These are phyloP conservation scores for Astraeus odoratus DNA, from an alignment of 768 basidiomycete species.

Conservation along the genomic window DNA sequence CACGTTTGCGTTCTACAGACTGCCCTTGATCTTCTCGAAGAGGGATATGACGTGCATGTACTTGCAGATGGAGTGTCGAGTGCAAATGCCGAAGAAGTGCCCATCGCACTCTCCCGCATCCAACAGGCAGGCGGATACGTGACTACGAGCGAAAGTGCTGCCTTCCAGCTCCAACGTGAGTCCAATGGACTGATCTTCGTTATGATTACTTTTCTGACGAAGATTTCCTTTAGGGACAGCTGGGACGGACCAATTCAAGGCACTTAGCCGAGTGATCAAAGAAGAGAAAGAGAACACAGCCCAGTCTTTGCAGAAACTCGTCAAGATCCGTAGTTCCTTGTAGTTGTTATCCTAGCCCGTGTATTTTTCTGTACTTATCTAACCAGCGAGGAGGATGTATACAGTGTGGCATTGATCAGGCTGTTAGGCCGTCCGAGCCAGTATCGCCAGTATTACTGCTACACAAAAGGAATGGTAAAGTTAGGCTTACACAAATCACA, in stretches of 20 bases:
- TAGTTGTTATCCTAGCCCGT: constrained; percentile 1
- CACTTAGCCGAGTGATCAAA: constrained; percentile 66
- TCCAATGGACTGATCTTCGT: constrained; percentile 5
- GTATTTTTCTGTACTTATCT: no score
- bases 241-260: constrained; percentile 56
- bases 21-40: constrained; percentile 55
- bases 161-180: constrained; percentile 69
- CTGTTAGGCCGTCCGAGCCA: no score
- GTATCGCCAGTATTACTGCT: no score
- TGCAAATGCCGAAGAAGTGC: constrained; percentile 73
- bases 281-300: constrained; percentile 65
- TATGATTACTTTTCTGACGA: constrained; percentile 9
- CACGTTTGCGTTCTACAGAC: constrained; percentile 90
- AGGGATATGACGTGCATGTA: constrained; percentile 51
- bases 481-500: no score
- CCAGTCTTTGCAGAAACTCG: constrained; percentile 26
- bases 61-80: constrained; percentile 83
- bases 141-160: constrained; percentile 74
- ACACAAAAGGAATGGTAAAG: no score
- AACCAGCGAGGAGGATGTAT: no score
- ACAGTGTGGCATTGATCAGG: no score
- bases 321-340: constrained; percentile 22
- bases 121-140: constrained; percentile 70
- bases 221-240: constrained; percentile 45
- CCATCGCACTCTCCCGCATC: constrained; percentile 63